Conservation (phyloP, 139 green algal species). For the Tetradesmus obliquus region DNA sequence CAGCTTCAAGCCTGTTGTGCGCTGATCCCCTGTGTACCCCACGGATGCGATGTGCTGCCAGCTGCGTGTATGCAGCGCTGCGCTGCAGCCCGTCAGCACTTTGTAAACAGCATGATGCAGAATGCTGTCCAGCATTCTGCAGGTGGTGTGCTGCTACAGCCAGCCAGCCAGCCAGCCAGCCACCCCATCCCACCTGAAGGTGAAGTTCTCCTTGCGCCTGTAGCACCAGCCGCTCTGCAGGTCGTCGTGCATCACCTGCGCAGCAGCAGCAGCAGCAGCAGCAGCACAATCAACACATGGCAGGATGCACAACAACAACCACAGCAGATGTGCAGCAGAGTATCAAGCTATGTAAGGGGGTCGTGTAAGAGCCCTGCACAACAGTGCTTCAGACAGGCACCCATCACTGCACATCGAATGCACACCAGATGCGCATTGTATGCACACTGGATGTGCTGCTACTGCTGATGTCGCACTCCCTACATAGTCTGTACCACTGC, state of each 20-base stretch:
- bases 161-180: not conserved
- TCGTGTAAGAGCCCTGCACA: no score
- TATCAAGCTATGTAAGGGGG: no score
- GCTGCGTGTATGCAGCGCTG: not conserved
- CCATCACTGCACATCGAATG: no score
- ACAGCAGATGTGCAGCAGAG: no score
- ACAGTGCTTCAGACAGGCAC: no score
- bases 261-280: not conserved
- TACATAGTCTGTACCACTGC: no score
- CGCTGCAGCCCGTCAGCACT: not conserved
- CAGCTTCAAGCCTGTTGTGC: not conserved
- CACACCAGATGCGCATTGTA: no score
- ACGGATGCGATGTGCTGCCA: not conserved
- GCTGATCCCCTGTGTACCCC: not conserved
- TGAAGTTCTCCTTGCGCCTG: constrained; percentile 93
- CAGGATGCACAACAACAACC: not conserved
- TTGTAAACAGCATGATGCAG: not conserved
- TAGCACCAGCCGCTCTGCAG: constrained; percentile 86
- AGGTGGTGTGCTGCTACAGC: not conserved
- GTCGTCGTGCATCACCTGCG: constrained; percentile 81
- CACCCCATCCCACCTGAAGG: constrained; percentile 72
- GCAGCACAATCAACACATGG: not conserved
- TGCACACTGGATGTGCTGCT: no score
- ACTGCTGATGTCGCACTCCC: no score
- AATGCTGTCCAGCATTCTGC: not conserved